phyloP scores from a whole-genome alignment of 2,329 filamentous ascomycete genomes.

The Aspergillus versicolor region DNA sequence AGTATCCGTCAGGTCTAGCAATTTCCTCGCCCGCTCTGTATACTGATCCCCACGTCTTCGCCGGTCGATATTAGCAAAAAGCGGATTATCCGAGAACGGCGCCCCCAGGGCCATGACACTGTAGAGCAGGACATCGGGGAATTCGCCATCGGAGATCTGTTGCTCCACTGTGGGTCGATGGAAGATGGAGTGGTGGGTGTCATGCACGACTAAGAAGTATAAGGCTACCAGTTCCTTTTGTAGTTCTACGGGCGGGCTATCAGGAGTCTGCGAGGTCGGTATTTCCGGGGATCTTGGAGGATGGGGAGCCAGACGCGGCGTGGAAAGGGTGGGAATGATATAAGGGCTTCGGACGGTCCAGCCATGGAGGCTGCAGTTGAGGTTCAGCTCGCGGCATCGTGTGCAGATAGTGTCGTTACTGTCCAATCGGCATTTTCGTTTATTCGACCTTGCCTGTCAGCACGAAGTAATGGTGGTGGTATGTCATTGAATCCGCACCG shows the following conservation, averaged over 20 bases:
- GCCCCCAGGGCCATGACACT: constrained; percentile 1
- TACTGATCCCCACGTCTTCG: neutral
- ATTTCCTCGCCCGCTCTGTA: neutral
- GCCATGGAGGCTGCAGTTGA: neutral
- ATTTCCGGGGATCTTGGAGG: too few species aligned
- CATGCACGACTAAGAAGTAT: neutral
- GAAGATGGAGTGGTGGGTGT: constrained; percentile 2
- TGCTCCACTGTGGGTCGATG: neutral
- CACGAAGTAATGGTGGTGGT: too few species aligned
- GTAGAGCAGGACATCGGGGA: neutral
- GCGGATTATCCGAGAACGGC: neutral
- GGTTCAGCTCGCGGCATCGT: neutral
- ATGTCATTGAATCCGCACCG: neutral
- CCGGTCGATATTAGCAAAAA: neutral
- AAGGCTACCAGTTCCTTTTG: neutral
- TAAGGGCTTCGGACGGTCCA: neutral
- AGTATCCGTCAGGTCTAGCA: constrained; percentile 38
- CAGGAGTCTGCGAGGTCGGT: too few species aligned
- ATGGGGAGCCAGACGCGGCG: too few species aligned
- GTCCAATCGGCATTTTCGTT: neutral
- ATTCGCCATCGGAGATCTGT: neutral
- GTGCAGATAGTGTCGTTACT: neutral
- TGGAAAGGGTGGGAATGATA: too few species aligned
- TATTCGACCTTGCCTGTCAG: neutral
- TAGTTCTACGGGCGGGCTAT: neutral